These are phyloP conservation scores for Boehmeria nivea DNA, from an alignment of 306 rosid genomes.

Conservation along the genomic window DNA sequence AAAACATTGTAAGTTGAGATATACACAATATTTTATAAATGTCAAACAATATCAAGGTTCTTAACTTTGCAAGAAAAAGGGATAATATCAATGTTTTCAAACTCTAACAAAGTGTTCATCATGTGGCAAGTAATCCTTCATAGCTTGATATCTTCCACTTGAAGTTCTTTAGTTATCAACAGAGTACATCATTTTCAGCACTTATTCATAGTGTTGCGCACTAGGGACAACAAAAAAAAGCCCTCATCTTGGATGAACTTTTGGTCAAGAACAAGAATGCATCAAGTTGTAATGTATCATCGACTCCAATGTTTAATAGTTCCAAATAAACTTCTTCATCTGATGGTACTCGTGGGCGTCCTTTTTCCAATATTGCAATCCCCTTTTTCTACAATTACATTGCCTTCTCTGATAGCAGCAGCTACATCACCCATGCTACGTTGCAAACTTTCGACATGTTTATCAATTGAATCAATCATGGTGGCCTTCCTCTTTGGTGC, in stretches of 20 bases:
- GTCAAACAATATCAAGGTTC: no score
- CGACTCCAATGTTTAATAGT: background rate
- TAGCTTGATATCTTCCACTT: no score
- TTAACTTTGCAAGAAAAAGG: no score
- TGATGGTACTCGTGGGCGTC: background rate
- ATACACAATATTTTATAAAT: no score
- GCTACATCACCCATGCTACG: background rate
- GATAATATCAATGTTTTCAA: no score
- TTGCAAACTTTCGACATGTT: background rate
- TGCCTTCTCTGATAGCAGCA: background rate
- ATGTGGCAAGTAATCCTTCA: no score
- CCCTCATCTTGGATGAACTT: background rate
- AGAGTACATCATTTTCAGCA: background rate
- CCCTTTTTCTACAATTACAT: background rate
- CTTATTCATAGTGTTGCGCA: background rate
- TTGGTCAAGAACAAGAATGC: background rate
- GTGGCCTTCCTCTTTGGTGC: no score
- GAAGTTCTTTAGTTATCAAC: no score
- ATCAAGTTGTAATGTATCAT: background rate
- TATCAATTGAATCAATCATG: background rate
- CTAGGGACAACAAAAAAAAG: background rate
- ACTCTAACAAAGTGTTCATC: no score
- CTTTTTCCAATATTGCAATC: no score
- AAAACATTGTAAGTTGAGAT: no score
- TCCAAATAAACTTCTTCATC: background rate